These are phyloP conservation scores for Ilex paraguariensis DNA, from an alignment of 305 asterid species.

Conservation along the genomic window DNA sequence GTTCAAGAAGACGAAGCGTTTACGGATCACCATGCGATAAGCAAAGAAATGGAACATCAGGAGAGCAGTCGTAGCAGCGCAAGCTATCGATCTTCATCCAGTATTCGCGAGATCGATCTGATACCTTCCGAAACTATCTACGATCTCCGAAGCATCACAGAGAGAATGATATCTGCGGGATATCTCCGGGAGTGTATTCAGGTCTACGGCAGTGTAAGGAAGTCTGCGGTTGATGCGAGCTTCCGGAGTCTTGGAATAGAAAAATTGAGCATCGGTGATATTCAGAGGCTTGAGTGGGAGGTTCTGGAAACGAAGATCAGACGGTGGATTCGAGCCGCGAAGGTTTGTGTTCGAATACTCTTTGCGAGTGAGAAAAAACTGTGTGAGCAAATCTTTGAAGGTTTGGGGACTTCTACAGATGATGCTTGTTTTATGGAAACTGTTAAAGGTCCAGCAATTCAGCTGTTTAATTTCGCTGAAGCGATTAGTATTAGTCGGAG, in stretches of 20 bases:
- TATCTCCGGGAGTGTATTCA: slow-evolving; percentile 62
- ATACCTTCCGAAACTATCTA: slow-evolving; percentile 48
- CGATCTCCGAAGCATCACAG: slow-evolving; percentile 68
- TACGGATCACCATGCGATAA: slow-evolving; percentile 3
- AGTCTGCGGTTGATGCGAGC: slow-evolving; percentile 50
- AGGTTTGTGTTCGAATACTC: slow-evolving; percentile 45
- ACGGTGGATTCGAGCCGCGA: slow-evolving; percentile 60
- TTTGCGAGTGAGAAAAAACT: slow-evolving; percentile 63
- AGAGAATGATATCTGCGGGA: slow-evolving; percentile 53
- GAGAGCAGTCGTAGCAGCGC: slow-evolving; percentile 45
- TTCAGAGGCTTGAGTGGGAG: slow-evolving; percentile 70
- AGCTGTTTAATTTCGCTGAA: slow-evolving; percentile 69
- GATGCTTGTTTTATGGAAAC: slow-evolving; percentile 62
- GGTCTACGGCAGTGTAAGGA: slow-evolving; percentile 66
- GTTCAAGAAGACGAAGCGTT: neutral
- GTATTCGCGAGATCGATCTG: slow-evolving; percentile 67
- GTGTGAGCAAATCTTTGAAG: slow-evolving; percentile 57
- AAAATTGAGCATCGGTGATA: slow-evolving; percentile 61
- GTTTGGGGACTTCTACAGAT: slow-evolving; percentile 40
- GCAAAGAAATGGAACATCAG: slow-evolving; percentile 48
- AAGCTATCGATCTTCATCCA: slow-evolving; percentile 44
- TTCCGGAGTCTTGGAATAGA: slow-evolving; percentile 44
- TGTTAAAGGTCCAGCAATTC: slow-evolving; percentile 55
- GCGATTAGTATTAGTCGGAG: slow-evolving; percentile 59
- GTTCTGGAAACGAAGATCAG: slow-evolving; percentile 58